phyloP scores from a whole-genome alignment of 108 stramenopile species.

The Fragilaria radians region DNA sequence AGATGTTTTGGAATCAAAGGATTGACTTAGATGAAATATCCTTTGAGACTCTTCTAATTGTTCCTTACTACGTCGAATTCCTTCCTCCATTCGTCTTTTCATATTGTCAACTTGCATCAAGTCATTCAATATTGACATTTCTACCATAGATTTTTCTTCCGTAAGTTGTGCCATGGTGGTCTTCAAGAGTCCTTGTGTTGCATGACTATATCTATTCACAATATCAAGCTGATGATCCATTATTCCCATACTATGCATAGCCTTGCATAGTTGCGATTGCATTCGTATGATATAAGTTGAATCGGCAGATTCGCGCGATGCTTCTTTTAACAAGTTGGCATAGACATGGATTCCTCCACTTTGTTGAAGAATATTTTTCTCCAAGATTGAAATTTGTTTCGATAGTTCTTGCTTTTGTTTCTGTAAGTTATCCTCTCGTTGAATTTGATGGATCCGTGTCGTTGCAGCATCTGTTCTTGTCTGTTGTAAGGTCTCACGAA shows the following conservation, averaged over 20 bases:
- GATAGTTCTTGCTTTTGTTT: conserved; percentile 3
- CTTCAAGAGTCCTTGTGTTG: neutral
- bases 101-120: neutral
- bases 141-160: too few relatives aligned
- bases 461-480: neutral
- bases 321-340: conserved; percentile 20
- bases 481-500: conserved; percentile 6
- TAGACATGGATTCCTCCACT: conserved; percentile 21
- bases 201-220: conserved; percentile 31
- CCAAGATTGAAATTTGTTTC: conserved; percentile 13
- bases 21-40: neutral
- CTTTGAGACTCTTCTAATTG: neutral
- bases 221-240: conserved; percentile 73
- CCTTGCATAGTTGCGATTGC: conserved; percentile 77
- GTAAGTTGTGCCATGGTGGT: too few relatives aligned
- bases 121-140: too few relatives aligned
- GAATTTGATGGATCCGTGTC: too few relatives aligned
- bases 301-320: conserved; percentile 19
- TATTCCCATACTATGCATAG: conserved; percentile 76
- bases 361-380: conserved; percentile 24
- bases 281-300: conserved; percentile 60
- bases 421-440: neutral
- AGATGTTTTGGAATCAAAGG: too few relatives aligned
- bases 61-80: neutral
- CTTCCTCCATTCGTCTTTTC: neutral